Evolutionary conservation across 805 yeast species (phyloP).

Genomic region (Metschnikowia picachoensis): DNA sequence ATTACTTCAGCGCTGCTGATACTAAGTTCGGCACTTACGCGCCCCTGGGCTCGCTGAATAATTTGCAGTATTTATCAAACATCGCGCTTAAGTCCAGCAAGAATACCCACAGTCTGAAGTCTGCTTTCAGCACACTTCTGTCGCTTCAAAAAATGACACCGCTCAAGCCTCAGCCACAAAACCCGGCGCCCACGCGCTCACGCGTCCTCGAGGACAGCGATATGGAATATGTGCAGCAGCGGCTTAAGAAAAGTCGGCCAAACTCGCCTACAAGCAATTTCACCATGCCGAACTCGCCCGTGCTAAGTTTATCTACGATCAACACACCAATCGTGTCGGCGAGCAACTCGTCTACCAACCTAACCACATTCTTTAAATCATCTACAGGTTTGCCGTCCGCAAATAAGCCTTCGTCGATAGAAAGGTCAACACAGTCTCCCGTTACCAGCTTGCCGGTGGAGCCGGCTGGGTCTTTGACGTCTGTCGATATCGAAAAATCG

Average conservation of each 20-base stretch:
- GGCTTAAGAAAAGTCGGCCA: conserved; percentile 47
- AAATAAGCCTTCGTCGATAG: neutral
- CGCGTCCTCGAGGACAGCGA: conserved; percentile 41
- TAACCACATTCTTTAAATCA: conserved; percentile 34
- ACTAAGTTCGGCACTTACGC: conserved; percentile 11
- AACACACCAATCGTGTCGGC: conserved; percentile 42
- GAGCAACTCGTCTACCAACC: conserved; percentile 38
- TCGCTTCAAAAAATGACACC: conserved; percentile 64
- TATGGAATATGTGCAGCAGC: conserved; percentile 43
- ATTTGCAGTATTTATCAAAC: conserved; percentile 36
- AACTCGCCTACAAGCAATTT: conserved; percentile 41
- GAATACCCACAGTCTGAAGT: conserved; percentile 21
- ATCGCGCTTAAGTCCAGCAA: conserved; percentile 32
- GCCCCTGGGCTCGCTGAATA: conserved; percentile 17
- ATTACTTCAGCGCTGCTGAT: conserved; percentile 36
- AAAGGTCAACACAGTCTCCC: conserved; percentile 1
- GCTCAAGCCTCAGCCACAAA: conserved; percentile 16
- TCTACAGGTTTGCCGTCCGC: conserved; percentile 14
- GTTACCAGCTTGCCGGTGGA: neutral
- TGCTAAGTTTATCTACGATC: conserved; percentile 35
- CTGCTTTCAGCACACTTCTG: conserved; percentile 32
- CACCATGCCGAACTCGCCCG: conserved; percentile 43
- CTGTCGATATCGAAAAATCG: too few relatives aligned
- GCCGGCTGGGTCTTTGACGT: too few relatives aligned
- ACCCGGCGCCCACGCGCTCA: conserved; percentile 17